Percentiles rank a stretch among this genome's conserved stretches.
Conservation (phyloP, 352 stramenopile genomes). For the Pythium phragmitis region DNA sequence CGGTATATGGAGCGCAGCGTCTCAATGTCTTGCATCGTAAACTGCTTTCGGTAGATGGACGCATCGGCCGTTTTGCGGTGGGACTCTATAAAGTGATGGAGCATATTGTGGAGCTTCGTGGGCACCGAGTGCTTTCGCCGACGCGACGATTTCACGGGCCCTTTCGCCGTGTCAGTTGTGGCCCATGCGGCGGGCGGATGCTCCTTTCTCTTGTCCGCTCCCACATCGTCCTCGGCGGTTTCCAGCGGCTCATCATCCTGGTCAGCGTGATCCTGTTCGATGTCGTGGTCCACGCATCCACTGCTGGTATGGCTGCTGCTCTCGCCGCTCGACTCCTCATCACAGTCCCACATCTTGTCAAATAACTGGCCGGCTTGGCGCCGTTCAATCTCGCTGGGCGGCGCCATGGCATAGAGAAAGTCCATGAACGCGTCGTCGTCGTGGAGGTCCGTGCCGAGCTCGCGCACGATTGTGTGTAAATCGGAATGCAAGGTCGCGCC, state of each 20-base stretch:
- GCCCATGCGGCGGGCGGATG: constrained; percentile 12
- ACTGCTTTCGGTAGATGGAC: constrained; percentile 17
- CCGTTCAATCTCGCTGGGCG: constrained; percentile 7
- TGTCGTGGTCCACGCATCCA: constrained; percentile 9
- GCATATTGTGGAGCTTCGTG: constrained; percentile 12
- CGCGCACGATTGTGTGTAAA: constrained; percentile 40
- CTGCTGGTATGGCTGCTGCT: constrained; percentile 6
- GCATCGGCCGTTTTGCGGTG: constrained; percentile 16
- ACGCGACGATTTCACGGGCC: constrained; percentile 1
- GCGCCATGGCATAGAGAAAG: constrained; percentile 31
- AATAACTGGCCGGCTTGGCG: constrained; percentile 2
- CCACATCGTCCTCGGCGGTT: neutral
- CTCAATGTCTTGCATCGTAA: constrained; percentile 26
- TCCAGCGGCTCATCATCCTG: constrained; percentile 11
- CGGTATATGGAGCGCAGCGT: constrained; percentile 14
- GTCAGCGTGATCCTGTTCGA: constrained; percentile 3
- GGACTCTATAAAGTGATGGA: constrained; percentile 26
- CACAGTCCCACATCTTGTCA: constrained; percentile 12
- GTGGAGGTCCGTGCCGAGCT: constrained; percentile 51
- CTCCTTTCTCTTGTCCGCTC: neutral
- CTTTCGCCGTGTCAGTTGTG: neutral
- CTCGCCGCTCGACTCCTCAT: constrained; percentile 14
- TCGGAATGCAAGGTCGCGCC: constrained; percentile 33
- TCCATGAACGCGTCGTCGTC: constrained; percentile 46
- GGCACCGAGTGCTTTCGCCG: constrained; percentile 13